These are phyloP conservation scores for Yamadazyma ubonensis DNA, from an alignment of 805 yeast genomes.

Conservation along the genomic window DNA sequence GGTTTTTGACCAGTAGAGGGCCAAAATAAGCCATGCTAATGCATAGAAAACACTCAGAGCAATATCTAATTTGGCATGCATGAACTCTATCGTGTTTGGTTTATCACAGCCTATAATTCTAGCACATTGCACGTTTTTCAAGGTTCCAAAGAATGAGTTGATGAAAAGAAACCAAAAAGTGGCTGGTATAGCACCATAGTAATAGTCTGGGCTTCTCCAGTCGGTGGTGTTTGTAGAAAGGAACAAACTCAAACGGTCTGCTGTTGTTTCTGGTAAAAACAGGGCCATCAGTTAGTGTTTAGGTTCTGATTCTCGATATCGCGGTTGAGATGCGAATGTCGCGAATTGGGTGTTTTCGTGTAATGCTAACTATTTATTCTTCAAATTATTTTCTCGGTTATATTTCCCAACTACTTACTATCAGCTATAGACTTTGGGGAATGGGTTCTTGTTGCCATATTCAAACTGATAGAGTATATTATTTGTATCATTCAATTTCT, in stretches of 20 bases:
- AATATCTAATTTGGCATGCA: conserved; percentile 2
- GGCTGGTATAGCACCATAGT: background rate
- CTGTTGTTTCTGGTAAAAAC: background rate
- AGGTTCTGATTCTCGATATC: background rate
- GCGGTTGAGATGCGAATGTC: background rate
- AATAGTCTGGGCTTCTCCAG: background rate
- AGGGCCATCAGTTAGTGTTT: background rate
- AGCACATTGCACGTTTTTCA: conserved; percentile 1
- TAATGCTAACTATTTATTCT: no score
- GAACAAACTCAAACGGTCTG: background rate
- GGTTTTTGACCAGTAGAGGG: conserved; percentile 3
- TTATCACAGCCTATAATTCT: background rate
- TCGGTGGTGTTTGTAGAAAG: background rate
- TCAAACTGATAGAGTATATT: no score
- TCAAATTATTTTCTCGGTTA: no score
- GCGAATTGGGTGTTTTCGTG: background rate
- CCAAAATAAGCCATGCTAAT: background rate
- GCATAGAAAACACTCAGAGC: background rate
- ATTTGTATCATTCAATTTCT: no score
- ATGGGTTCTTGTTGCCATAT: no score
- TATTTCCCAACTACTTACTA: no score
- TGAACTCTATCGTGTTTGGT: conserved; percentile 1
- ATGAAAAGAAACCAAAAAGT: background rate
- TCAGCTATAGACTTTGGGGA: no score
- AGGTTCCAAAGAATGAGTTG: background rate